These are phyloP conservation scores for Apiotrichum siamense DNA, from an alignment of 1,284 basidiomycete species.

Conservation along the genomic window DNA sequence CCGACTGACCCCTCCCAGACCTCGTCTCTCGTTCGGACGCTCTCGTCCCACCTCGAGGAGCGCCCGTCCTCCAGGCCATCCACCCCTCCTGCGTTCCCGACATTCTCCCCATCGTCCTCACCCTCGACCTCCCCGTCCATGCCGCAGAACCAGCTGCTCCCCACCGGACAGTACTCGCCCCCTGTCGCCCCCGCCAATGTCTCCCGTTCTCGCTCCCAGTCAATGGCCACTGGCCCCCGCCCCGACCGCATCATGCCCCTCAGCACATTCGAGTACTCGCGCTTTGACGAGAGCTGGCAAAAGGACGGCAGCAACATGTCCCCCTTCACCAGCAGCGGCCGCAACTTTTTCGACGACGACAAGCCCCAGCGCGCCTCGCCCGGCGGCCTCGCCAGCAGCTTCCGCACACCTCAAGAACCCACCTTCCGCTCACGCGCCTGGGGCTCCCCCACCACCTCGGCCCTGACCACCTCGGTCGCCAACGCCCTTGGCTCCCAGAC, in stretches of 20 bases:
- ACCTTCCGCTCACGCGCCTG: slow-evolving; percentile 21
- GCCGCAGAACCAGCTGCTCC: slow-evolving; percentile 1
- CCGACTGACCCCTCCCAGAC: slow-evolving; percentile 21
- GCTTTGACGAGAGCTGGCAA: slow-evolving; percentile 27
- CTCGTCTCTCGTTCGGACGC: slow-evolving; percentile 28
- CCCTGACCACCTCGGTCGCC: slow-evolving; percentile 29
- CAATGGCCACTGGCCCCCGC: slow-evolving; percentile 36
- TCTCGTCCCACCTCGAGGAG: slow-evolving; percentile 44
- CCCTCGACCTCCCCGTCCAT: slow-evolving; percentile 29
- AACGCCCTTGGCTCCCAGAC: slow-evolving; percentile 22
- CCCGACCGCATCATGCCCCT: slow-evolving; percentile 35
- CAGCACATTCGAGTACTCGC: slow-evolving; percentile 25
- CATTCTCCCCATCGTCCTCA: slow-evolving; percentile 41
- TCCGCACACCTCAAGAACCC: slow-evolving; percentile 22
- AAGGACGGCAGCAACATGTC: slow-evolving; percentile 39
- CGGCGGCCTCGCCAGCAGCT: slow-evolving; percentile 10
- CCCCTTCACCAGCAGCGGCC: slow-evolving; percentile 32
- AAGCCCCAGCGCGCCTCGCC: neutral
- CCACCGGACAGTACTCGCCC: slow-evolving; percentile 30
- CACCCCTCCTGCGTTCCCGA: slow-evolving; percentile 38
- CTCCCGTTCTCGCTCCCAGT: slow-evolving; percentile 41
- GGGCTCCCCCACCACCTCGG: slow-evolving; percentile 21
- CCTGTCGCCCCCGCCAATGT: slow-evolving; percentile 35
- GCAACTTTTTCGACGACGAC: slow-evolving; percentile 16
- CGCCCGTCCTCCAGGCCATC: slow-evolving; percentile 28